Evolutionary conservation across 1,139 yeast species (phyloP).

Genomic region (Blastobotrys buckinghamii): DNA sequence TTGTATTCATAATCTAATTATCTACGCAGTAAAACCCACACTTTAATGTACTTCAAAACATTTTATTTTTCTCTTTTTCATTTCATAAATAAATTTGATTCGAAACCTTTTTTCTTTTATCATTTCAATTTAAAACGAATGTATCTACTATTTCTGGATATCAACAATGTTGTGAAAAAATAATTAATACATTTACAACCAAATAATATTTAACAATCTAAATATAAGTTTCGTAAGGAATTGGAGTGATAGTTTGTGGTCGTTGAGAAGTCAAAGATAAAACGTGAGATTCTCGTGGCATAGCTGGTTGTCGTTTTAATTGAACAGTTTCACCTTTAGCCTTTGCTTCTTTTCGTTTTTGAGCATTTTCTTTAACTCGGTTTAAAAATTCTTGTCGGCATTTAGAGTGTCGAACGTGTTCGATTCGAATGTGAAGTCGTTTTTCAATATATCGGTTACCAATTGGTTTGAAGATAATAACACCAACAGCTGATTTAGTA

Average conservation of each 20-base stretch:
- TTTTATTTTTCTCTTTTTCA: too few relatives aligned
- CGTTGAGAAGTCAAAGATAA: slow-evolving; percentile 69
- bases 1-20: too few relatives aligned
- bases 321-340: slow-evolving; percentile 84
- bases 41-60: too few relatives aligned
- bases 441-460: slow-evolving; percentile 99
- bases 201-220: slow-evolving; percentile 33
- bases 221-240: slow-evolving; percentile 98
- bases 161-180: not conserved
- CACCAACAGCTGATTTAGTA: slow-evolving; percentile 98
- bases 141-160: not conserved
- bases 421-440: slow-evolving; percentile 97
- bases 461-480: slow-evolving; percentile 95
- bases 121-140: not conserved
- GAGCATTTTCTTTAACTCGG: slow-evolving; percentile 97
- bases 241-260: slow-evolving; percentile 98
- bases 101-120: too few relatives aligned
- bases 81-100: too few relatives aligned
- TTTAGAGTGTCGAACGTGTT: slow-evolving; percentile 99
- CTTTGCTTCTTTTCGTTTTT: slow-evolving; percentile 90
- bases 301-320: slow-evolving; percentile 97
- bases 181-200: not conserved
- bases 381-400: slow-evolving; percentile 98
- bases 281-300: slow-evolving; percentile 90
- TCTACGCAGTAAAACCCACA: too few relatives aligned